Conservation (phyloP, 2,329 filamentous ascomycete species). For the Diaporthe nobilis region DNA sequence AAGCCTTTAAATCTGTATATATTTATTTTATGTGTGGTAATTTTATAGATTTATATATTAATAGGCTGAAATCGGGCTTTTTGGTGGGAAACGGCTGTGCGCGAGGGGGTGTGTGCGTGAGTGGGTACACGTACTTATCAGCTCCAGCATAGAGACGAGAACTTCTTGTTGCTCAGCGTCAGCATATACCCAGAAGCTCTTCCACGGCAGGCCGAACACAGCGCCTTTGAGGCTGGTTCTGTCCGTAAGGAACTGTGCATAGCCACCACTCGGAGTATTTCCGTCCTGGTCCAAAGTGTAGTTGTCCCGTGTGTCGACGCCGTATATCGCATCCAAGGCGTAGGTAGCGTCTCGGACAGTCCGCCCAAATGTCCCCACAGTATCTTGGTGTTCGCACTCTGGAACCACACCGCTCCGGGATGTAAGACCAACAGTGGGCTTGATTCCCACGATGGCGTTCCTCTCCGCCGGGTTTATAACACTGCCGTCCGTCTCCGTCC, state of each 20-base stretch:
- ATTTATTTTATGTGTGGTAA: too few relatives aligned
- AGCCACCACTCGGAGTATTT: constrained; percentile 69
- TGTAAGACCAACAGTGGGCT: constrained; percentile 75
- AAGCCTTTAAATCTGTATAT: too few relatives aligned
- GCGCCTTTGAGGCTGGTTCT: constrained; percentile 70
- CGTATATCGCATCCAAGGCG: constrained; percentile 77
- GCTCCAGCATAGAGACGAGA: constrained; percentile 64
- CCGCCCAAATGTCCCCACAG: constrained; percentile 76
- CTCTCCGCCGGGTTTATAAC: constrained; percentile 73
- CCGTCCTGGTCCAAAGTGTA: constrained; percentile 72
- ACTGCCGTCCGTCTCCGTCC: constrained; percentile 82
- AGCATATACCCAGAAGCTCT: constrained; percentile 77
- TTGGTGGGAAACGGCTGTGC: too few relatives aligned
- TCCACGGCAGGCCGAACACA: constrained; percentile 79
- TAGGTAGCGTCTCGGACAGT: constrained; percentile 79
- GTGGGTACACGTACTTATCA: too few relatives aligned
- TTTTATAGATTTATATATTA: too few relatives aligned
- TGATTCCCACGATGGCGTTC: constrained; percentile 72
- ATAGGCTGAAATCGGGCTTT: too few relatives aligned
- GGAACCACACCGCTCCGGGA: constrained; percentile 76
- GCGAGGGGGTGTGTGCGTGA: too few relatives aligned
- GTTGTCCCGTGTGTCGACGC: constrained; percentile 74
- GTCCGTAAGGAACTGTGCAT: constrained; percentile 68
- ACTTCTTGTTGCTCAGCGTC: constrained; percentile 67
- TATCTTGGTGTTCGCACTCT: constrained; percentile 77